These are phyloP conservation scores for Favolaschia claudopus DNA, from an alignment of 768 basidiomycete genomes.

Conservation along the genomic window DNA sequence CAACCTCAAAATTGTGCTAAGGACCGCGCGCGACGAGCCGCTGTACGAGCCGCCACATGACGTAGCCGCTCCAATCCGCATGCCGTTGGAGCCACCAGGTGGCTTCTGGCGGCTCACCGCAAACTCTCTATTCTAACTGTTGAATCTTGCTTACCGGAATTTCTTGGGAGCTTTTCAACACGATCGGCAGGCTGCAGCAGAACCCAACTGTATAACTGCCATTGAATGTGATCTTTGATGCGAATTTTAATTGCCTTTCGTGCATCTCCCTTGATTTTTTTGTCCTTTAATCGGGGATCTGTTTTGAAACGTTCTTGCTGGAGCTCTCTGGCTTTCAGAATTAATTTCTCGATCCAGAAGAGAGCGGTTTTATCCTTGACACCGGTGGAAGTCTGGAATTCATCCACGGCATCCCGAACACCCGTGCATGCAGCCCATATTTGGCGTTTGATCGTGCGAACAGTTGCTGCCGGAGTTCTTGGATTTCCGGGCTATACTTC, in stretches of 20 bases:
- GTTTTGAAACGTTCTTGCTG: neutral
- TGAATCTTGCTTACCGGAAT: neutral
- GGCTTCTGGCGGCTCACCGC: too few relatives aligned
- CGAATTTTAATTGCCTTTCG: neutral
- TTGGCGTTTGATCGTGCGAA: neutral
- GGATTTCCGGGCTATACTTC: neutral
- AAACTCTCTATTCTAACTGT: too few relatives aligned
- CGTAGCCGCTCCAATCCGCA: too few relatives aligned
- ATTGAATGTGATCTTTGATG: conserved; percentile 2
- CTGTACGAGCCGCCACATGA: too few relatives aligned
- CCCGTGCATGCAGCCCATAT: conserved; percentile 28
- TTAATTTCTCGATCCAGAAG: conserved; percentile 33
- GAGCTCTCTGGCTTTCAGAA: neutral
- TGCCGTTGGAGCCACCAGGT: too few relatives aligned
- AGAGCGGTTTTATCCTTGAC: conserved; percentile 39
- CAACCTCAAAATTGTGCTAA: too few relatives aligned
- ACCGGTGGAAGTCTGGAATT: conserved; percentile 30
- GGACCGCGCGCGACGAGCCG: too few relatives aligned
- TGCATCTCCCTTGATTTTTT: neutral
- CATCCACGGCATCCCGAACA: conserved; percentile 5
- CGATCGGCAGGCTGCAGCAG: neutral
- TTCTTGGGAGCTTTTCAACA: neutral
- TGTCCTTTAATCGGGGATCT: conserved; percentile 1
- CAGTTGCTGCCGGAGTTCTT: neutral
- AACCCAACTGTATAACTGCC: conserved; percentile 9